Evolutionary conservation across 23 red algal species (phyloP).

Genomic region (Pyropia haitanensis): DNA sequence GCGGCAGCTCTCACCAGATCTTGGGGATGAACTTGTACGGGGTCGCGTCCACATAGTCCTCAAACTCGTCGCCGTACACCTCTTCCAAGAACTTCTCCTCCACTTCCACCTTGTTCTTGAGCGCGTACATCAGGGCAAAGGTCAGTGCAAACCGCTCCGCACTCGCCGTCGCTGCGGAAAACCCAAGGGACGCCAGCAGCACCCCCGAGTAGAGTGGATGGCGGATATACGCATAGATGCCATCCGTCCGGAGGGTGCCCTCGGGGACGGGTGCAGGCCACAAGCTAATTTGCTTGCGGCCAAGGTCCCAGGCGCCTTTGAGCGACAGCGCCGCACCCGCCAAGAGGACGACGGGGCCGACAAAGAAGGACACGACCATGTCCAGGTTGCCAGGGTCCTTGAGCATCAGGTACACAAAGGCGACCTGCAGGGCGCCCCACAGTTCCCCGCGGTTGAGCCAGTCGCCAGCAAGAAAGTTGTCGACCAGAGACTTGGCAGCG

Average conservation of each 20-base stretch:
- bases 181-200: conserved; percentile 62
- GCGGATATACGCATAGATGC: conserved; percentile 75
- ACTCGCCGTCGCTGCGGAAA: conserved; percentile 40
- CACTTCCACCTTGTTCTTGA: conserved; percentile 76
- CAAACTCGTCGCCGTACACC: conserved; percentile 69
- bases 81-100: conserved; percentile 90
- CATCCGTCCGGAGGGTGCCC: conserved; percentile 46
- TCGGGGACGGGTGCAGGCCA: conserved; percentile 75
- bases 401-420: conserved; percentile 62
- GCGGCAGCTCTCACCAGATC: conserved; percentile 17
- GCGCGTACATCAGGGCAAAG: conserved; percentile 55
- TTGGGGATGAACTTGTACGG: conserved; percentile 71
- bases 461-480: conserved; percentile 90
- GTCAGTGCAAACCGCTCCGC: conserved; percentile 70
- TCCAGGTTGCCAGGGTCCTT: conserved; percentile 50
- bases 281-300: conserved; percentile 61
- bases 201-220: conserved; percentile 93
- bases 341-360: conserved; percentile 61
- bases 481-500: conserved; percentile 35
- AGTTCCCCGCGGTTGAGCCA: conserved; percentile 89
- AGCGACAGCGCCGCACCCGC: conserved; percentile 48
- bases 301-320: conserved; percentile 74
- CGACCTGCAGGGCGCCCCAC: conserved; percentile 73
- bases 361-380: conserved; percentile 49
- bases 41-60: conserved; percentile 48